Base-by-base conservation (phyloP, 75 land plant species). In the Azolla pinnata region DNA sequence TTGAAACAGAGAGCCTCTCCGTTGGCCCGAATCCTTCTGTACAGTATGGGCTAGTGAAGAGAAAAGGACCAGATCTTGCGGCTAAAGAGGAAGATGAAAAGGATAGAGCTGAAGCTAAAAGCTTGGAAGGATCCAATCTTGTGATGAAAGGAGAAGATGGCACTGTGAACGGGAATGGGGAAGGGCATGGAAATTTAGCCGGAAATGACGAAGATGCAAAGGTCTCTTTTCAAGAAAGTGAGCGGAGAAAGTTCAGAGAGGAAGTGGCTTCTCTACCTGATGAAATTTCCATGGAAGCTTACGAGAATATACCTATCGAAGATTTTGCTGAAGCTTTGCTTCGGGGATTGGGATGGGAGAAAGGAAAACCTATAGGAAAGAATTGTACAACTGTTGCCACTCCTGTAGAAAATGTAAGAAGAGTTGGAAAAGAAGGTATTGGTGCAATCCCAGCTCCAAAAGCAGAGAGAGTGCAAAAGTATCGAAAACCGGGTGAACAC, bases 261-360 rank as follows among this genome's bases (percentile, higher is more conserved):
- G 87, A 83, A 19, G 10, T 88, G 69, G 32, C 55, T 40, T 46
- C 38, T 3, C 58, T 92, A 32, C 84, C 89, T 26, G 97, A 92
- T 21, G 73, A 82, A 55, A 60, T 52, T 0, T 72, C 82, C 4
- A 1, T 74, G 29, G 82, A 75, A 21, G 77, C 64, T 57, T 88
- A 82, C 31, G 71, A 67, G 17, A 81, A 73, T 0, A 38, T 82
- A 26, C 82, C 89, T 0, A 79, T 92, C 0, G 96, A 92, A 67
- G 77, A 67, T 0, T 92, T 82, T 50, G 95, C 69, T 1, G 79
- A 74, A 3, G 96, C 96, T 0, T 24, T 88, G 55, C 71, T 92
- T 20, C 56, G 74, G 24, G 90, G 96, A 0, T 82, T 82, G 63
- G 97, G 97, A 23, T 92, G 97, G 97, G 48, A 48, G 38, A 74